Evolutionary conservation across 2,329 filamentous ascomycete species (phyloP), one percentile per base, ranked within the genome.

Genomic region (Cadophora sp.): DNA sequence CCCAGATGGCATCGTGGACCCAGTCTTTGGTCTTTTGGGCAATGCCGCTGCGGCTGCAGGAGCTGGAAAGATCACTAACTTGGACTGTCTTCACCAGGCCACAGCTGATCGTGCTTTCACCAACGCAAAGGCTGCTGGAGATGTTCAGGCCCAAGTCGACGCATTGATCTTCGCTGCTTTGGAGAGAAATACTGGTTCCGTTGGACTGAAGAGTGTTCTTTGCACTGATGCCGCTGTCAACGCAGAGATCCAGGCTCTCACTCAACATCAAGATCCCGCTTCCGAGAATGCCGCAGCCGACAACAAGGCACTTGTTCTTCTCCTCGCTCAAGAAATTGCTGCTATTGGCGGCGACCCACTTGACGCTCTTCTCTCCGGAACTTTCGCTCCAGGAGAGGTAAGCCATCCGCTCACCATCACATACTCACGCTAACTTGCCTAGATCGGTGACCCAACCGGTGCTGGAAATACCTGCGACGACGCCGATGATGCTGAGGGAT

Each of bases 191-290:
- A 89, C 87, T 30, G 84, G 79, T 59, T 72, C 74, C 13, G 87
- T 90, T 68, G 88, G 87, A 59, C 77, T 81, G 53, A 83, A 82
- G n/a, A 88, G 85, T 56, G 85, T 83, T 39, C 78, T 83, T 59
- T 91, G 89, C 80, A 82, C 78, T 48, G 80, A 78, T 76, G 87
- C 83, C 73, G 86, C 89, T 18, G 81, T 82, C 66, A 91, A 91
- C 79, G 83, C 88, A 2, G 88, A 91, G 79, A 89, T 91, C 73
- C 84, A 82, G 33, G 87, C 87, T 51, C 76, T 91, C 67, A 79
- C 81, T 63, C 87, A 90, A 78, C 89, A 91, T 78, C 88, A 91
- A 79, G 89, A 91, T 76, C 87, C 89, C 33, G 89, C 89, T 22
- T 86, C 86, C 0, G 75, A 81, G 3, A 83, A 83, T 50, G 86